A percentile compares a stretch with the other conserved stretches of the same genome.
These are phyloP conservation scores for Trichophyton verrucosum DNA, from an alignment of 2,329 filamentous ascomycete species.

Conservation along the genomic window DNA sequence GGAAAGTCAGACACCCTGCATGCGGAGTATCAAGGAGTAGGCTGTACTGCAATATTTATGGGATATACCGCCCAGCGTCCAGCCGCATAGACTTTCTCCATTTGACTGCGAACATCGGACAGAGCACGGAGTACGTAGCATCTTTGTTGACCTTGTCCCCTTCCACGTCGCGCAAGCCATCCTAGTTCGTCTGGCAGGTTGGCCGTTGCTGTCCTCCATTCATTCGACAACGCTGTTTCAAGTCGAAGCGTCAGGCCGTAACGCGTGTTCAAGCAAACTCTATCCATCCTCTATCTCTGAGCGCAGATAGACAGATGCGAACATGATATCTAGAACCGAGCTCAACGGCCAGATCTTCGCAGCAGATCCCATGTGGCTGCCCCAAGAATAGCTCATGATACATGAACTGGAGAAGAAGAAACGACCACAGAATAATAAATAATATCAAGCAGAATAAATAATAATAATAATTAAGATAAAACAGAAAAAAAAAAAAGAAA, in stretches of 20 bases:
- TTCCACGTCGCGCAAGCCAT: not conserved
- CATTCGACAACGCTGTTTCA: not conserved
- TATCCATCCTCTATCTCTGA: not conserved
- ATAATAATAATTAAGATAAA: not conserved
- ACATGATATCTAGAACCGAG: not conserved
- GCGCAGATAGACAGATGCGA: not conserved
- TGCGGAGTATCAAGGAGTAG: too few species aligned
- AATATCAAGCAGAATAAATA: too few species aligned
- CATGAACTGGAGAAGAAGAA: constrained; percentile 2
- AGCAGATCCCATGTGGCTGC: not conserved
- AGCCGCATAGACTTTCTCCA: constrained; percentile 6
- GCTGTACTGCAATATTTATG: too few species aligned
- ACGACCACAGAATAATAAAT: not conserved
- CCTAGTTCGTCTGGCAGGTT: not conserved
- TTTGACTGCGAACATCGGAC: not conserved
- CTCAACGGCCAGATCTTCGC: not conserved
- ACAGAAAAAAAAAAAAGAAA: not conserved
- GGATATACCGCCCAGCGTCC: too few species aligned
- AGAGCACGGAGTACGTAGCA: not conserved
- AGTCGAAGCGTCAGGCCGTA: not conserved
- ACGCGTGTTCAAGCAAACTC: constrained; percentile 1
- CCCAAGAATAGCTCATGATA: not conserved
- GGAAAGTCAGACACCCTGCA: not conserved
- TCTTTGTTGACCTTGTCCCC: not conserved
- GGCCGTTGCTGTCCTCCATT: not conserved